These are phyloP conservation scores for Ilex paraguariensis DNA, from an alignment of 305 asterid genomes.

Conservation along the genomic window DNA sequence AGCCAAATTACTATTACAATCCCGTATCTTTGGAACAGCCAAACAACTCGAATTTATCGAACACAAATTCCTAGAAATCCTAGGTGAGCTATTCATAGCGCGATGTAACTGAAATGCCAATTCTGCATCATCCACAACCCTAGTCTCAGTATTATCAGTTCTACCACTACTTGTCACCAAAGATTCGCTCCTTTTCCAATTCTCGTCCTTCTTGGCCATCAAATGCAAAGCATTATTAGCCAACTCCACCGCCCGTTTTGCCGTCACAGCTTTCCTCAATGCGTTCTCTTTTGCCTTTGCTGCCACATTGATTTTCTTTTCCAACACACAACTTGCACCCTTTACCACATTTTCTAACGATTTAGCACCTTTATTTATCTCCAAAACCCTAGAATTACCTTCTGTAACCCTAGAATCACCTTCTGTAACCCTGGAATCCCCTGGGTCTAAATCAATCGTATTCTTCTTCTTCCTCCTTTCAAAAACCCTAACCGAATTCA, in stretches of 20 bases:
- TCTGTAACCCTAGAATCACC: too few species aligned
- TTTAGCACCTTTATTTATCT: too few species aligned
- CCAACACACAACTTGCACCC: conserved; percentile 1
- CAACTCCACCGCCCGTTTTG: conserved; percentile 25
- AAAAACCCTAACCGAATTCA: too few species aligned
- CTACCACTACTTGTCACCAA: conserved; percentile 4
- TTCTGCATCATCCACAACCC: conserved; percentile 39
- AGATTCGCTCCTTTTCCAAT: conserved; percentile 19
- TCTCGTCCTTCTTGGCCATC: conserved; percentile 24
- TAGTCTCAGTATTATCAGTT: conserved; percentile 18
- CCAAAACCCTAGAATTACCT: too few species aligned
- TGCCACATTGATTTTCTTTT: conserved; percentile 31
- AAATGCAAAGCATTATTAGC: conserved; percentile 20
- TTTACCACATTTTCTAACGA: too few species aligned
- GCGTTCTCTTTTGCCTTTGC: conserved; percentile 31
- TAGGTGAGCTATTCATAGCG: conserved; percentile 53
- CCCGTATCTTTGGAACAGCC: conserved; percentile 22
- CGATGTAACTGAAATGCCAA: conserved; percentile 57
- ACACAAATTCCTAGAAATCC: conserved; percentile 31
- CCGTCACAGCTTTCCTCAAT: conserved; percentile 27
- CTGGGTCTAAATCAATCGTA: too few species aligned
- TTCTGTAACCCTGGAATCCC: too few species aligned
- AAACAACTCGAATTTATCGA: conserved; percentile 19
- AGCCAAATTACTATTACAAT: conserved; percentile 23
- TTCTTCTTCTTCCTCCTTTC: too few species aligned